phyloP scores from a whole-genome alignment of 164 flowering plant genomes.

The Nelumbo lutea region DNA sequence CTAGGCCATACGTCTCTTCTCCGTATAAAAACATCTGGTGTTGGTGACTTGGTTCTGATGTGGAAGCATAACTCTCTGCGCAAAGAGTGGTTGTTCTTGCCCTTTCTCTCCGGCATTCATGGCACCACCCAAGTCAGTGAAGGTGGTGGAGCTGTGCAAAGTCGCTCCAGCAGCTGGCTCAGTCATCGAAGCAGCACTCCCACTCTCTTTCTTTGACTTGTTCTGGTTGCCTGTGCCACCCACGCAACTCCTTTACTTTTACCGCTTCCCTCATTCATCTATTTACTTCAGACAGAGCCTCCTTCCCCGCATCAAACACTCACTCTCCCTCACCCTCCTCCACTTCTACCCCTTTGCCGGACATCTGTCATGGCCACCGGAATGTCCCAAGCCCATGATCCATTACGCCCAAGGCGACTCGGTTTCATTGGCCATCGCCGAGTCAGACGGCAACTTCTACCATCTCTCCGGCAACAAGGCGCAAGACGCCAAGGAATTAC shows the following conservation, averaged over 20 bases:
- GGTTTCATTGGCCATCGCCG: conserved; percentile 20
- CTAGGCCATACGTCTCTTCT: too few species aligned
- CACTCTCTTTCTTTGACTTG: conserved; percentile 28
- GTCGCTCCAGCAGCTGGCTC: background rate
- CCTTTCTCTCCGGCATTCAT: too few species aligned
- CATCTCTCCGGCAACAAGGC: too few species aligned
- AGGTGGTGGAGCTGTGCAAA: background rate
- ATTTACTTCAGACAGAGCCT: conserved; percentile 1
- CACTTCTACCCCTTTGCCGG: background rate
- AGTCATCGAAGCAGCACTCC: conserved; percentile 6
- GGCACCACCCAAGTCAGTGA: background rate
- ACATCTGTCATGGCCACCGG: conserved; percentile 9
- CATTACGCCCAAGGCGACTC: conserved; percentile 14
- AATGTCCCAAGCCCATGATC: conserved; percentile 18
- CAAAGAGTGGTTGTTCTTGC: too few species aligned
- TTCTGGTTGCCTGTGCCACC: conserved; percentile 25
- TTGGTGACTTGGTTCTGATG: too few species aligned
- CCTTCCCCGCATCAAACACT: conserved; percentile 30
- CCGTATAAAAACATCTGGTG: too few species aligned
- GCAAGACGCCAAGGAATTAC: background rate
- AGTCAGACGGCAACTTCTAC: conserved; percentile 1
- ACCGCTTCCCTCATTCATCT: background rate
- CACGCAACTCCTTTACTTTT: conserved; percentile 13
- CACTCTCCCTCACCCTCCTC: conserved; percentile 18
- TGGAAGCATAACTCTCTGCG: too few species aligned